Base-by-base conservation (phyloP, 352 stramenopile genomes). In the Thraustotheca clavata region DNA sequence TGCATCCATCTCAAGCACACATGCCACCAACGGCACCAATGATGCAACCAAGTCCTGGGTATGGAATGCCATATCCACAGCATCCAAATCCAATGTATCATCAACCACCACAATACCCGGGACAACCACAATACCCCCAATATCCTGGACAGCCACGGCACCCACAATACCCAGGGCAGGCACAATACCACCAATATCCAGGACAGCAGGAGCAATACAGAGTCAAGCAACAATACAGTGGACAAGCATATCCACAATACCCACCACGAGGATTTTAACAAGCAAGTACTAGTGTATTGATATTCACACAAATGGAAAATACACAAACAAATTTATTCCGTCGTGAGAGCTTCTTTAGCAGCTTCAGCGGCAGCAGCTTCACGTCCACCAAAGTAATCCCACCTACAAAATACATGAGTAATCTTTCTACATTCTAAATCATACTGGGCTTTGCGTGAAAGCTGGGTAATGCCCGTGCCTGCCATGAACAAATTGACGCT, bases 401-500 rank as follows among this genome's bases (percentile, higher is more conserved):
- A 69, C 9, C 1, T 67, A 6, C 59, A 50, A 9, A 66, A 74
- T 52, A 16, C 31, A 54, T 63, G 55, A 52, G 36, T 11, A 36
- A 20, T 20, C 20, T 22, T 9, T 20, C 18, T 8, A 5, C 36
- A 57, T 7, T 26, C 22, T 26, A 36, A 18, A n/a, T 34, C 68
- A 75, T 83, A 85, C 73, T 69, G 75, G 55, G 75, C 73, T 69
- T 93, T 93, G 67, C 86, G 81, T 66, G 79, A 90, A 69, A 96
- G 76, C 72, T 96, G 87, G 69, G 73, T 76, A 38, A 90, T 71
- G 3, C 88, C 88, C 46, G 87, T 96, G 69, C 73, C 80, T 38
- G 76, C 86, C 82, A 96, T 95, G 60, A 94, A 92, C 29, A 92
- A 71, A 68, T 96, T 96, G 41, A 96, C 88, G 0, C 79, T 73